Evolutionary conservation across 2,329 filamentous ascomycete species (phyloP), one percentile per base, ranked within the genome.

Genomic region (Blastomyces emzantsi): DNA sequence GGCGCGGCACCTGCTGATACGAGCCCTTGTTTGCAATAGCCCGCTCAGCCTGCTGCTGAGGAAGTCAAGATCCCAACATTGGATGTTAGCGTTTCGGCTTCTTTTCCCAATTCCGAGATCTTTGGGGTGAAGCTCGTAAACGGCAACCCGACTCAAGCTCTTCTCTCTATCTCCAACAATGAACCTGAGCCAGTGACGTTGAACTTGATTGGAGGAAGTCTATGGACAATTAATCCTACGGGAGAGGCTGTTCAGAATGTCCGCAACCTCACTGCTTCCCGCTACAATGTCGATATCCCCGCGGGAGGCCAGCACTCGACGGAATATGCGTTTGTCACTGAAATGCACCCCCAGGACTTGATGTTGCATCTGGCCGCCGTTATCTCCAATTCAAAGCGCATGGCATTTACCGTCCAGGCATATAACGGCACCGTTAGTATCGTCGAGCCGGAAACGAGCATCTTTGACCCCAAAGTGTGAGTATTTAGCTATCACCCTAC

Each of bases 61-160:
- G 81, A 75, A 84, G 86, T 80, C 79, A 85, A 78, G 81, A 88
- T 73, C 75, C 87, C 80, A 68, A 82, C 78, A 66, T 74, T 85
- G 65, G 80, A 80, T 64, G 81, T 87, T 68, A 77, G 78, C 62
- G 79, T 85, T 67, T 78, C 80, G 61, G 80, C 84, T 64, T 80
- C 81, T 43, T 88, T 88, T 77, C 85, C 85, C 39, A 77, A 84
- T 67, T 80, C 83, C 64, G 90, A 95, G 80, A 87, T 96, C 77
- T 94, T 97, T 70, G 94, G 93, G 71, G 87, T 97, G 70, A 96
- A 96, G 85, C 87, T 97, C 70, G 85, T 97, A 81, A 99, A 99
- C 75, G 91, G 92, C 73, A 87, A 88, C 68, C 86, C 91, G 52
- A 96, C 92, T 67, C 86, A 90, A 76, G 89, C 92, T 45, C 79